These are phyloP conservation scores for Logfia minima DNA, from an alignment of 129 eudicot species.

Conservation along the genomic window DNA sequence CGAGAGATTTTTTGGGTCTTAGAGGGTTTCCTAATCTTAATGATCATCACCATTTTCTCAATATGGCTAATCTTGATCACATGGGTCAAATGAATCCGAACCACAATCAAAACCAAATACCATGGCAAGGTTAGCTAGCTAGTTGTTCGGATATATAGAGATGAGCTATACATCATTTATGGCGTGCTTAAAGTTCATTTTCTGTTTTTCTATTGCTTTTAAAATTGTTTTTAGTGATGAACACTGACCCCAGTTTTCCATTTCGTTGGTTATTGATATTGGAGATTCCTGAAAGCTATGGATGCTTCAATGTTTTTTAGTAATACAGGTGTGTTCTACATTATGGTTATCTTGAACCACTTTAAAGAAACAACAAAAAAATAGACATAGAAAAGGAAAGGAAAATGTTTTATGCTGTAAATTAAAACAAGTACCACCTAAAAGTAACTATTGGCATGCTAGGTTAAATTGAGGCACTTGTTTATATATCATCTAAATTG, in stretches of 20 bases:
- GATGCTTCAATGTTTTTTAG: constrained; percentile 24
- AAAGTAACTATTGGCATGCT: constrained; percentile 13
- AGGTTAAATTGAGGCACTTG: constrained; percentile 11
- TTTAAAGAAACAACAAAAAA: constrained; percentile 31
- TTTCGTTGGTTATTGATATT: constrained; percentile 23
- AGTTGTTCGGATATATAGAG: constrained; percentile 17
- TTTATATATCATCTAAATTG: background rate
- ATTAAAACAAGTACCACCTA: constrained; percentile 31
- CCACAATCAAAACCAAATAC: constrained; percentile 41
- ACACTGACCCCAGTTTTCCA: constrained; percentile 31
- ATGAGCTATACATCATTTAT: background rate
- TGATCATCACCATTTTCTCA: constrained; percentile 49
- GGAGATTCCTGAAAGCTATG: constrained; percentile 30
- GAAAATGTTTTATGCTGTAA: constrained; percentile 24
- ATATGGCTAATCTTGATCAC: constrained; percentile 50
- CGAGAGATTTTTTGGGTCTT: constrained; percentile 78
- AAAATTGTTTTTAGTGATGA: constrained; percentile 33
- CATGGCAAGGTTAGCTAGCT: constrained; percentile 57
- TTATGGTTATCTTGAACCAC: constrained; percentile 22
- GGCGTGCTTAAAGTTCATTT: constrained; percentile 21
- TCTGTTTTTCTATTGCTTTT: constrained; percentile 9
- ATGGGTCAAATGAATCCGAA: constrained; percentile 37
- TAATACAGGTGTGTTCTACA: constrained; percentile 33
- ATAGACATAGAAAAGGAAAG: constrained; percentile 34
- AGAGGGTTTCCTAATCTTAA: constrained; percentile 47